Evolutionary conservation across 2,329 filamentous ascomycete genomes (phyloP), one percentile per base, ranked within the genome.

Genomic region (Diaporthe citrichinensis): DNA sequence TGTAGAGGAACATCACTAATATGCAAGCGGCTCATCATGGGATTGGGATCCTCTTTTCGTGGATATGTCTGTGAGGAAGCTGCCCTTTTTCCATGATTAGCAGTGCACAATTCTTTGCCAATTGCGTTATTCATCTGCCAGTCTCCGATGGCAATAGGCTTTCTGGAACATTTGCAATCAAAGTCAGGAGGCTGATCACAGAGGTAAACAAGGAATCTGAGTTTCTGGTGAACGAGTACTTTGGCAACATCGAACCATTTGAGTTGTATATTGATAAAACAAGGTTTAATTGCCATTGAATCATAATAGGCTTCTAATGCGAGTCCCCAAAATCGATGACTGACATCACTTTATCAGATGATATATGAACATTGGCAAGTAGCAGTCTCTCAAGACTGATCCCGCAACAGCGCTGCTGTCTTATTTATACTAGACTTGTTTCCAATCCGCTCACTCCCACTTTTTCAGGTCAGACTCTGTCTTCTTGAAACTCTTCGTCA

Each of bases 401-500:
- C 17, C 55, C 28, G 28, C 55, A 58, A 58, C 31, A 58, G 55
- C 31, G 55, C 55, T 23, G 31, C 28, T 14, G 55, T 31, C 55
- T 36, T 23, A 34, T 36, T 36, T 23, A 36, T 58, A 36, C 15
- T 59, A 39, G 23, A 61, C 34, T 61, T 25, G 9, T 61, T 39
- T 41, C 23, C 23, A 61, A 41, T 41, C 34, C 8, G 5, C 36
- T 61, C 58, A 61, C 58, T 61, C 58, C 58, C 58, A 61, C 36
- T 61, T 25, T 61, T 44, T 25, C n/a, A 61, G 36, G 25, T 61
- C 12, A 28, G 36, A 61, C 58, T 61, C 58, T 28, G 58, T 61
- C 36, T 61, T 61, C 34, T 41, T 25, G 12, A 61, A 61, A 41
- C 58, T 61, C 36, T 61, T 44, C 23, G 20, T 61, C 4, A 61